Evolutionary conservation across 2,329 filamentous ascomycete genomes (phyloP), one percentile per base, ranked within the genome.

Genomic region (Podosphaera leucotricha): DNA sequence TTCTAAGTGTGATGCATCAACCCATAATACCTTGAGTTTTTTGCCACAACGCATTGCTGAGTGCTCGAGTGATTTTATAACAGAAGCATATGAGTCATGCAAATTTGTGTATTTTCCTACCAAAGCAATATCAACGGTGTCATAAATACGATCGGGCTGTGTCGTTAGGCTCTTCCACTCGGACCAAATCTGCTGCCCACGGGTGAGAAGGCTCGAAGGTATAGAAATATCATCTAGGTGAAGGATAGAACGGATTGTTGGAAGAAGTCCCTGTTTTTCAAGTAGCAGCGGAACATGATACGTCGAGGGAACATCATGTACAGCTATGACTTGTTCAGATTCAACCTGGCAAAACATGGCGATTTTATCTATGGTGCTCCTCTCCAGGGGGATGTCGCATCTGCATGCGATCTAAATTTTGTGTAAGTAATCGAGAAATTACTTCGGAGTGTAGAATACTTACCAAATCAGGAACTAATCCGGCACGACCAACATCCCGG

Each of bases 281-380:
- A 95, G 76, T 20, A 95, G 78, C n/a, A 94, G 68, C 0, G 90
- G 90, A 2, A 95, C 87, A 51, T 93, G 86, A 62, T 98, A 98
- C 43, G 82, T 92, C 11, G 85, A 85, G 18, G 77, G 68, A 62
- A 95, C 83, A 59, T 95, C 80, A 53, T 80, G 78, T 10, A 98
- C 86, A n/a, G 75, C 80, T 49, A 95, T 67, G 38, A 95, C 84
- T 58, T 94, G 84, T 51, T 85, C 71, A 10, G 71, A 64, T 44
- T 92, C 82, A 41, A 94, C 79, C 57, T 93, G 83, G 61, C 87
- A 95, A 62, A 78, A 83, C 55, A 75, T 73, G 48, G 87, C 85
- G 49, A 98, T 84, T 65, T 98, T 95, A 49, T 79, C 70, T 42
- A 87, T 76, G 1, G 84, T 87, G 7, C 66, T 64, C 33, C 75